These are phyloP conservation scores for Macrocybe gigantea DNA, from an alignment of 768 basidiomycete species.

Conservation along the genomic window DNA sequence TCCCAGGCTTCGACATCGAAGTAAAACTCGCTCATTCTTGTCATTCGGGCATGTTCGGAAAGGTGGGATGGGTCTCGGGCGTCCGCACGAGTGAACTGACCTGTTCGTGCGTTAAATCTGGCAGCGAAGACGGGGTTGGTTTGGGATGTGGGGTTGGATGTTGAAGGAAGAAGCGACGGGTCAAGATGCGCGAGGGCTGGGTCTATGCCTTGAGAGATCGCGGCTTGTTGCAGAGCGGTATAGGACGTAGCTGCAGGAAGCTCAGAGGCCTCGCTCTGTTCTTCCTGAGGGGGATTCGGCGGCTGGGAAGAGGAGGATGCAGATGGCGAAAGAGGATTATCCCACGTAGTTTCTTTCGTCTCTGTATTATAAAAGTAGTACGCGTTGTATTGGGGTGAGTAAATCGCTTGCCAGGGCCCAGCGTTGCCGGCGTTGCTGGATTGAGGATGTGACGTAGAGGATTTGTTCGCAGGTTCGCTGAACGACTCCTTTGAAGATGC, in stretches of 20 bases:
- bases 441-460: too few species aligned
- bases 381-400: constrained; percentile 67
- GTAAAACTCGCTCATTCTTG: constrained; percentile 85
- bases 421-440: too few species aligned
- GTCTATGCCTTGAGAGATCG: constrained; percentile 76
- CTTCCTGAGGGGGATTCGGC: constrained; percentile 5
- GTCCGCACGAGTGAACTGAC: constrained; percentile 61
- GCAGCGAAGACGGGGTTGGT: constrained; percentile 49
- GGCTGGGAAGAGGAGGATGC: constrained; percentile 18
- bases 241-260: constrained; percentile 26
- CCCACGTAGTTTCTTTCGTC: constrained; percentile 82
- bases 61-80: constrained; percentile 71
- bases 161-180: constrained; percentile 51
- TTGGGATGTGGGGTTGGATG: constrained; percentile 18
- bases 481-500: too few species aligned
- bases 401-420: constrained; percentile 74
- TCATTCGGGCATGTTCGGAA: constrained; percentile 75
- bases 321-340: constrained; percentile 56
- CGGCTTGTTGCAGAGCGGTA: constrained; percentile 59
- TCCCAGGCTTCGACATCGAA: constrained; percentile 85
- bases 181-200: constrained; percentile 78
- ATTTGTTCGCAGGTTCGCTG: too few species aligned
- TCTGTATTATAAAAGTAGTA: constrained; percentile 82
- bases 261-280: constrained; percentile 4
- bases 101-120: constrained; percentile 79